Evolutionary conservation across 2,329 filamentous ascomycete species (phyloP).

Genomic region (Talaromyces rugulosus): DNA sequence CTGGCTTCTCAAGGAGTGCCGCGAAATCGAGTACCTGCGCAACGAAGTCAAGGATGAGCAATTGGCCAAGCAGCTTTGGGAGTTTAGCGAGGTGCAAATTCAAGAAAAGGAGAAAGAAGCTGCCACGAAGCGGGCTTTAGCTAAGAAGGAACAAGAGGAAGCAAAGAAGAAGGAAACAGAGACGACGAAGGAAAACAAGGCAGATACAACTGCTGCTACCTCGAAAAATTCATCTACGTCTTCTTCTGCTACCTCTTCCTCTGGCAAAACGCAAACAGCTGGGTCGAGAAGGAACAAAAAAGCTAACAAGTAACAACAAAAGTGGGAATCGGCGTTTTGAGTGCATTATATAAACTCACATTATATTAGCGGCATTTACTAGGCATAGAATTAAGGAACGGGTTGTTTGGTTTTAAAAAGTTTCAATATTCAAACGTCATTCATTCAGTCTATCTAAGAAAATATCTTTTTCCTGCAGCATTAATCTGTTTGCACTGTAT

Average conservation of each 20-base stretch:
- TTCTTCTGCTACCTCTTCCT: not conserved
- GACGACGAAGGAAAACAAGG: not conserved
- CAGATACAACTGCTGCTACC: not conserved
- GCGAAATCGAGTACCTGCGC: slow-evolving; percentile 66
- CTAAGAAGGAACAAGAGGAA: slow-evolving; percentile 49
- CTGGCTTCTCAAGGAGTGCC: slow-evolving; percentile 83
- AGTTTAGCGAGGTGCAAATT: slow-evolving; percentile 79
- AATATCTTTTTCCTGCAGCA: not conserved
- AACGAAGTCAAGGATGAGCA: slow-evolving; percentile 73
- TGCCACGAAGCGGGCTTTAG: slow-evolving; percentile 57
- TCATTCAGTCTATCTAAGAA: slow-evolving; percentile 6
- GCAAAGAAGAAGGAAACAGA: slow-evolving; percentile 1
- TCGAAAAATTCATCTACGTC: not conserved
- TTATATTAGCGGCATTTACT: not conserved
- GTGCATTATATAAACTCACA: not conserved
- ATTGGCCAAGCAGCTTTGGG: slow-evolving; percentile 81
- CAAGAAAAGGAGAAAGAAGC: slow-evolving; percentile 76
- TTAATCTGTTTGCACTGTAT: not conserved
- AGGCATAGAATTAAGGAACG: not conserved
- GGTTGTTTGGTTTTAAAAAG: not conserved
- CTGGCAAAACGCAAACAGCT: slow-evolving; percentile 1
- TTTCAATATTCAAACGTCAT: not conserved
- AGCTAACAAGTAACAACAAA: not conserved
- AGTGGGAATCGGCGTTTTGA: not conserved
- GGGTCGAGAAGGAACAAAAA: slow-evolving; percentile 18